phyloP scores from a whole-genome alignment of 225 moss, liverwort and hornwort species.

The Ulota crispa region DNA sequence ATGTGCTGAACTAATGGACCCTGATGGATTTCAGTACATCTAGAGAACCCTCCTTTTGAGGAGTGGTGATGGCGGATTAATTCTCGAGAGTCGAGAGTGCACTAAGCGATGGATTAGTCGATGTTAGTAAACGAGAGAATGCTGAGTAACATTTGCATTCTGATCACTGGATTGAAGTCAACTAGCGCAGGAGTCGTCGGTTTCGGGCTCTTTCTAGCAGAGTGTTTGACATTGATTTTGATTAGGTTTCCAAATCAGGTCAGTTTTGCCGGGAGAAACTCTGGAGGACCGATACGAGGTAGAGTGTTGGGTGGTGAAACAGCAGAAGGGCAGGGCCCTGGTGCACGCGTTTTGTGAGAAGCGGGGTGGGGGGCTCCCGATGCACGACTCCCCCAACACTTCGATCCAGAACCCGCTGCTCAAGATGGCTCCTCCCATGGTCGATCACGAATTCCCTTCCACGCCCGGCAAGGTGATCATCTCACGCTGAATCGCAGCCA shows the following conservation, averaged over 20 bases:
- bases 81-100: background rate
- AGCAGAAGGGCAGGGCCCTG: conserved; percentile 40
- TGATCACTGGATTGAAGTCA: background rate
- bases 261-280: conserved; percentile 24
- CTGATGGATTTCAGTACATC: background rate
- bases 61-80: background rate
- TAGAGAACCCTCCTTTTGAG: background rate
- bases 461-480: conserved; percentile 57
- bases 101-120: background rate
- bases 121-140: background rate
- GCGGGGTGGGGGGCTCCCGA: conserved; percentile 57
- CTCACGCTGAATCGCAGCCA: background rate
- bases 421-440: conserved; percentile 43
- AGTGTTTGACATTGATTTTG: background rate
- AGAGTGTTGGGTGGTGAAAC: conserved; percentile 54
- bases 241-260: conserved; percentile 12
- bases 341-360: conserved; percentile 51
- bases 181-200: background rate
- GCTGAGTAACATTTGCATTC: background rate
- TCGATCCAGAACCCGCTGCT: conserved; percentile 35
- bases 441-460: conserved; percentile 50
- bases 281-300: conserved; percentile 59
- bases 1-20: background rate
- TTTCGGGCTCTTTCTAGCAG: background rate
- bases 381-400: conserved; percentile 42